These are phyloP conservation scores for Paraconiothyrium brasiliense DNA, from an alignment of 2,329 filamentous ascomycete species.

Conservation along the genomic window DNA sequence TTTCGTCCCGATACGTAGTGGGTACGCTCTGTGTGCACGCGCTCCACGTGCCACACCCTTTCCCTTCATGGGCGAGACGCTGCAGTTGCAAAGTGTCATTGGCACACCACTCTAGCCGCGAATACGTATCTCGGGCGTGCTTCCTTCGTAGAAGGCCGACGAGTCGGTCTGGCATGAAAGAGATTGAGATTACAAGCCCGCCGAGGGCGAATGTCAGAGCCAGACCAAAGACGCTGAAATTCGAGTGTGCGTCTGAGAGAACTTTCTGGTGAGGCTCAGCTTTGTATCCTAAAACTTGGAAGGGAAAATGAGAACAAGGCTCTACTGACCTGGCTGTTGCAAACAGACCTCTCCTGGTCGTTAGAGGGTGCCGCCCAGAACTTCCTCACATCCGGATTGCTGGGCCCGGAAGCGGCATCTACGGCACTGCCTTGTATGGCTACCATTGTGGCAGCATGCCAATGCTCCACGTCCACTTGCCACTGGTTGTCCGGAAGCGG, in stretches of 20 bases:
- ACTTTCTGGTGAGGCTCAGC: background rate
- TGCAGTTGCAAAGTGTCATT: constrained; percentile 27
- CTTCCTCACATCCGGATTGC: background rate
- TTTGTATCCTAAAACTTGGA: background rate
- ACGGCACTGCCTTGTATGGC: background rate
- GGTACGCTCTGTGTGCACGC: constrained; percentile 16
- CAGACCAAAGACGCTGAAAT: background rate
- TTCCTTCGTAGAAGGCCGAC: background rate
- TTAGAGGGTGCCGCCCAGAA: background rate
- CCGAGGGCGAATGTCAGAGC: background rate
- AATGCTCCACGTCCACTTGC: constrained; percentile 39
- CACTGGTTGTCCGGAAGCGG: constrained; percentile 40
- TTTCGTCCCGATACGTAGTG: constrained; percentile 11
- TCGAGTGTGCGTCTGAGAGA: background rate
- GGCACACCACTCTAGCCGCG: constrained; percentile 14
- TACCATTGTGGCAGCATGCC: background rate
- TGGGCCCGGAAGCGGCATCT: background rate
- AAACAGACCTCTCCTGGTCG: background rate
- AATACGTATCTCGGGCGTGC: background rate
- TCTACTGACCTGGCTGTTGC: background rate
- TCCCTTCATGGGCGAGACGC: constrained; percentile 24
- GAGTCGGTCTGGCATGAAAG: background rate
- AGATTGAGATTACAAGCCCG: background rate
- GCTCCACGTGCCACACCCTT: constrained; percentile 21
- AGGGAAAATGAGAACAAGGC: too few relatives aligned